Evolutionary conservation across 148 eudicot species (phyloP).

Genomic region (Dysphania ambrosioides): DNA sequence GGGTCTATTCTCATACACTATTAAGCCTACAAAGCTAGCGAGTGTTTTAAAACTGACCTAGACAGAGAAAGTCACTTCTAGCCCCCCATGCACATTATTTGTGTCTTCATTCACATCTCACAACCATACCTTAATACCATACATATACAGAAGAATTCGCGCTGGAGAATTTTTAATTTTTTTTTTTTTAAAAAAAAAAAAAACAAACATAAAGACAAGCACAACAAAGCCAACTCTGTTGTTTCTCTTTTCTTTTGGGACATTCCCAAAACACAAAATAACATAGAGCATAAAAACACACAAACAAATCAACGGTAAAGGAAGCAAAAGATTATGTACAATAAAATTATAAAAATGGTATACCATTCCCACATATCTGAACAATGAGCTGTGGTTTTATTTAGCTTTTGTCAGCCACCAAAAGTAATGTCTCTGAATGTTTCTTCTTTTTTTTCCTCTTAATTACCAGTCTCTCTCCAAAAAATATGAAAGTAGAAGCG

Average conservation of each 20-base stretch:
- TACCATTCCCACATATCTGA: constrained; percentile 26
- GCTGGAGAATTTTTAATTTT: too few relatives aligned
- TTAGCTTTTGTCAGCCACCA: constrained; percentile 65
- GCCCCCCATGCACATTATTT: constrained; percentile 6
- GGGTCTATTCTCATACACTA: too few relatives aligned
- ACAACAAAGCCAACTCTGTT: not conserved
- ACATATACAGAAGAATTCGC: too few relatives aligned
- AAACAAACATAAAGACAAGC: not conserved
- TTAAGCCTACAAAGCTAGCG: too few relatives aligned
- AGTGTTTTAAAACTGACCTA: constrained; percentile 25
- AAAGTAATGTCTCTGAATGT: constrained; percentile 41
- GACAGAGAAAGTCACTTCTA: constrained; percentile 7
- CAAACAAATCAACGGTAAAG: not conserved
- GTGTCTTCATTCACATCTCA: too few relatives aligned
- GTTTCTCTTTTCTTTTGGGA: not conserved
- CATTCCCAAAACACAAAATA: not conserved
- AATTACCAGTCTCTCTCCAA: not conserved
- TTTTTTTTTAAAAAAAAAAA: not conserved
- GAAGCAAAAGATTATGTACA: not conserved
- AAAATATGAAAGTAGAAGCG: constrained; percentile 4
- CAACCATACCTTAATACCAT: too few relatives aligned
- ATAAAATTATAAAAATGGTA: not conserved
- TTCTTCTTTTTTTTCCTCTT: not conserved
- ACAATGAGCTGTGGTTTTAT: constrained; percentile 43
- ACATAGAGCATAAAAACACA: not conserved